Conservation (phyloP, 192 early-diverging fungal genomes). For the Podila minutissima region DNA sequence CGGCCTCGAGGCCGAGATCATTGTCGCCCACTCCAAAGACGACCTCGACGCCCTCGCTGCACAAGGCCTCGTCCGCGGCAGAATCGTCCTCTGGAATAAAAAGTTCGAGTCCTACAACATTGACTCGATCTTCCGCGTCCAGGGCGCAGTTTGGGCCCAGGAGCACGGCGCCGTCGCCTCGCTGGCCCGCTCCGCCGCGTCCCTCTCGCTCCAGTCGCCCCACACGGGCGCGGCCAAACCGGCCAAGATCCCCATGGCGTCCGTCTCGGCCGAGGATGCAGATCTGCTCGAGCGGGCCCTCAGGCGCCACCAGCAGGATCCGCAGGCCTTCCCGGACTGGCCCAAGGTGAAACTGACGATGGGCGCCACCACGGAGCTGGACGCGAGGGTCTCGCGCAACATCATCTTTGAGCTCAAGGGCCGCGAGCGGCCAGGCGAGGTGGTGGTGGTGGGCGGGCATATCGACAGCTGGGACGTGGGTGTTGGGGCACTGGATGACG, state of each 20-base stretch:
- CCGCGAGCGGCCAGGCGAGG: slow-evolving; percentile 54
- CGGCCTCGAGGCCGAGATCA: slow-evolving; percentile 52
- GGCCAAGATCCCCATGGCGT: slow-evolving; percentile 59
- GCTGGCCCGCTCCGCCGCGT: slow-evolving; percentile 57
- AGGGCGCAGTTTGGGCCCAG: slow-evolving; percentile 35
- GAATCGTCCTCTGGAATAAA: slow-evolving; percentile 61
- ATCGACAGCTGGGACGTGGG: slow-evolving; percentile 56
- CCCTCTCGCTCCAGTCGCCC: slow-evolving; percentile 55
- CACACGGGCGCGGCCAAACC: slow-evolving; percentile 61
- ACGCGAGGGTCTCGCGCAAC: slow-evolving; percentile 58
- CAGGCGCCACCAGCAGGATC: slow-evolving; percentile 35
- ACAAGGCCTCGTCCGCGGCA: slow-evolving; percentile 48
- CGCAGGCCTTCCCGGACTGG: slow-evolving; percentile 25
- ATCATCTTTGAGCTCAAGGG: slow-evolving; percentile 64
- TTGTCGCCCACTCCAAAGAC: slow-evolving; percentile 60
- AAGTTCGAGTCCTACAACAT: slow-evolving; percentile 28
- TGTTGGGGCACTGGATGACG: slow-evolving; percentile 67
- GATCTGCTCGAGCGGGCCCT: slow-evolving; percentile 63
- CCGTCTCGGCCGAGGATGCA: slow-evolving; percentile 63
- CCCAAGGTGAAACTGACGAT: slow-evolving; percentile 61
- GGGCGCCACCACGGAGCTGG: slow-evolving; percentile 42
- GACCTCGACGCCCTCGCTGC: slow-evolving; percentile 57
- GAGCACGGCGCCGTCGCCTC: slow-evolving; percentile 60
- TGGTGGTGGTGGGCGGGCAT: slow-evolving; percentile 66
- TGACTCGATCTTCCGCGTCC: slow-evolving; percentile 2